Evolutionary conservation across 169 alveolate species (phyloP).

Genomic region (Plasmodium yoelii): DNA sequence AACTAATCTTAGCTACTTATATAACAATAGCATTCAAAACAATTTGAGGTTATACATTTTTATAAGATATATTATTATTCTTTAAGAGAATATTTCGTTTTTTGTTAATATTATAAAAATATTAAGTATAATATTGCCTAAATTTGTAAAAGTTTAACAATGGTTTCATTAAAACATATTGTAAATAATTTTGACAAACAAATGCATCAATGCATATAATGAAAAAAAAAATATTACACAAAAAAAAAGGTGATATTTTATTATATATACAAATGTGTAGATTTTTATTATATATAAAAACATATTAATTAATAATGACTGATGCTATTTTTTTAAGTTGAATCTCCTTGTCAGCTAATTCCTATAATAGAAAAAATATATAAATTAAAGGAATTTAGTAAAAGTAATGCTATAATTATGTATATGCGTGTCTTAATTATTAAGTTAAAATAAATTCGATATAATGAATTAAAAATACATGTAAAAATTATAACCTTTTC

Average conservation of each 20-base stretch:
- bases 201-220: constrained; percentile 74
- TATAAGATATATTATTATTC: neutral
- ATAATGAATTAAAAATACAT: constrained; percentile 8
- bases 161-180: constrained; percentile 37
- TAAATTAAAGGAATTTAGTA: neutral
- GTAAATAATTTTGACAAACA: constrained; percentile 60
- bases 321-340: constrained; percentile 76
- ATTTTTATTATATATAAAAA: constrained; percentile 14
- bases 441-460: constrained; percentile 2
- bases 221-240: constrained; percentile 33
- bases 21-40: too few species aligned
- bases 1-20: too few species aligned
- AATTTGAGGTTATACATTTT: too few species aligned
- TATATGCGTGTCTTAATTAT: constrained; percentile 1
- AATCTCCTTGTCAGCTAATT: constrained; percentile 71
- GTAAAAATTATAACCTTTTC: constrained; percentile 62
- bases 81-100: constrained; percentile 8
- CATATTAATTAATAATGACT: constrained; percentile 61
- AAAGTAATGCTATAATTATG: neutral
- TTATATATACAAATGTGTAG: constrained; percentile 13
- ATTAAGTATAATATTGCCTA: constrained; percentile 40
- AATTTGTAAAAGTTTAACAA: neutral
- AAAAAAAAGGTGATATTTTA: constrained; percentile 41
- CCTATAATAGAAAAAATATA: constrained; percentile 45
- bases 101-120: constrained; percentile 17